A percentile compares a stretch with the other conserved stretches of the same genome.
Evolutionary conservation across 1,284 basidiomycete species (phyloP).

Genomic region (Ustilago loliicola): DNA sequence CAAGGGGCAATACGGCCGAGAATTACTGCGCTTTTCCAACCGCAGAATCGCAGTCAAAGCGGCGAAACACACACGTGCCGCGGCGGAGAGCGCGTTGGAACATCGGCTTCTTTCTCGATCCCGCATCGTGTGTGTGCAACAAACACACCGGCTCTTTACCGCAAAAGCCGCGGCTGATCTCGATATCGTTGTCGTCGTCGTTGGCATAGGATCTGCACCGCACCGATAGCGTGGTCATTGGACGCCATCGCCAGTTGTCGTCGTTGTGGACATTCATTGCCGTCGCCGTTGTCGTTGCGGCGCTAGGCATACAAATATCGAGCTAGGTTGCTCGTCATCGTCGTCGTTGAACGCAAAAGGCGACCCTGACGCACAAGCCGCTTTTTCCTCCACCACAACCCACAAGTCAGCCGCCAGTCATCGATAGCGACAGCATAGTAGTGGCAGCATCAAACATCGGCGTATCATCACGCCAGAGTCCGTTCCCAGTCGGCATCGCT

Average conservation of each 20-base stretch:
- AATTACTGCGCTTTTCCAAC: constrained; percentile 7
- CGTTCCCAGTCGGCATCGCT: not conserved
- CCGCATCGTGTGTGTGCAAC: not conserved
- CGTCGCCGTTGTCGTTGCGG: constrained; percentile 12
- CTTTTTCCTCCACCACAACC: not conserved
- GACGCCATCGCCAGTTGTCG: not conserved
- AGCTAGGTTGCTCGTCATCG: not conserved
- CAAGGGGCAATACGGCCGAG: constrained; percentile 22
- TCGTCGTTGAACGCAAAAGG: constrained; percentile 10
- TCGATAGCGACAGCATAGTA: not conserved
- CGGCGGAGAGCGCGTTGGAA: constrained; percentile 1
- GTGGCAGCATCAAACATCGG: not conserved
- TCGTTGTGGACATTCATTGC: not conserved
- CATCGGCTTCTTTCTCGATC: not conserved
- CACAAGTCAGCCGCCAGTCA: not conserved
- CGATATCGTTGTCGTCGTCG: not conserved
- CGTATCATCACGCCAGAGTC: not conserved
- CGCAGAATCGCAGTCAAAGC: constrained; percentile 3
- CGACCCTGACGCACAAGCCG: constrained; percentile 39
- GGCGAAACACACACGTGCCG: constrained; percentile 5
- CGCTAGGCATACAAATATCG: not conserved
- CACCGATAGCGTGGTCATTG: not conserved
- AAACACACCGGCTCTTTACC: not conserved
- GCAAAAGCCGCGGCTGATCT: constrained; percentile 11
- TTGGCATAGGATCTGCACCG: not conserved